Evolutionary conservation across 257 asterid species (phyloP).

Genomic region (Fraxinus pennsylvanica): DNA sequence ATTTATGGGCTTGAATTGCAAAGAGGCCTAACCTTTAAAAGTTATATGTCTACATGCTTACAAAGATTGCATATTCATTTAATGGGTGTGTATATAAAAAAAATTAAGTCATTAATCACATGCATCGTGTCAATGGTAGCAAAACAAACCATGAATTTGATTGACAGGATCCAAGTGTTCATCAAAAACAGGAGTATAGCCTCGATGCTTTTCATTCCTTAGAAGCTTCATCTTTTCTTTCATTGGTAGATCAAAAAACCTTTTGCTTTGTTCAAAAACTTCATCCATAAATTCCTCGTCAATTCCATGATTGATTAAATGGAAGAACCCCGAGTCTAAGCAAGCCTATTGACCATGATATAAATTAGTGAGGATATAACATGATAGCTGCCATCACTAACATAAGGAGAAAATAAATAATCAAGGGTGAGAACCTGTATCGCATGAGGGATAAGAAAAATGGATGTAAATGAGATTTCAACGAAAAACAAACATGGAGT

Average conservation of each 20-base stretch:
- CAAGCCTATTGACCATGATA: conserved; percentile 56
- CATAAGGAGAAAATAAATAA: not conserved
- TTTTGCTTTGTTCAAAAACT: conserved; percentile 76
- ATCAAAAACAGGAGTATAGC: conserved; percentile 87
- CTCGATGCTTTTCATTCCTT: conserved; percentile 70
- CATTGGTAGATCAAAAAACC: conserved; percentile 60
- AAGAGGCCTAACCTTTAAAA: not conserved
- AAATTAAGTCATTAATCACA: not conserved
- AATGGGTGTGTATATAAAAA: not conserved
- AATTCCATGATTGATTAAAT: conserved; percentile 84
- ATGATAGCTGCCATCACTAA: conserved; percentile 1
- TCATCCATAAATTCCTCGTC: conserved; percentile 68
- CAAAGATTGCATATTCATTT: too few species aligned
- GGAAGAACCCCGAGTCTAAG: conserved; percentile 87
- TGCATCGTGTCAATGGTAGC: not conserved
- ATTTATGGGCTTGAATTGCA: not conserved
- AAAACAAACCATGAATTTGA: conserved; percentile 65
- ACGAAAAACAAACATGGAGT: not conserved
- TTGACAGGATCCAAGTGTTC: conserved; percentile 69
- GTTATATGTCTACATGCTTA: too few species aligned
- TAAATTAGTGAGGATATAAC: conserved; percentile 15
- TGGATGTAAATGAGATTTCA: not conserved
- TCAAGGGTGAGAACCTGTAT: not conserved
- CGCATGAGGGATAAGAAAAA: not conserved
- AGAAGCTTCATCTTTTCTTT: conserved; percentile 83